Conservation (phyloP, 2,329 filamentous ascomycete species). For the Ambrosiella cleistominuta region DNA sequence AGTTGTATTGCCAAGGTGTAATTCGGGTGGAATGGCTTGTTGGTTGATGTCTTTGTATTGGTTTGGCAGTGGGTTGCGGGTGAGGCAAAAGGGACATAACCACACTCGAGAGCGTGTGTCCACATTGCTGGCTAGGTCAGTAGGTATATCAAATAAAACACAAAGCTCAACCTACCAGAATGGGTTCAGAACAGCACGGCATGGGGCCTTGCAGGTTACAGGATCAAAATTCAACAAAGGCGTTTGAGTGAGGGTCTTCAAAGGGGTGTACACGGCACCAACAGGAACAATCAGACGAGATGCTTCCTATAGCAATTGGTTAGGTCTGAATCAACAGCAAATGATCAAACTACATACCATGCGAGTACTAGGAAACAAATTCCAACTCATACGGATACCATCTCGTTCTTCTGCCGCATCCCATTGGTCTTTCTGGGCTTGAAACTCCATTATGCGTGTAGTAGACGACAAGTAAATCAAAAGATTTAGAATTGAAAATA, state of each 20-base stretch:
- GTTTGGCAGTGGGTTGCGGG: slow-evolving; percentile 62
- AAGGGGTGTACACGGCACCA: slow-evolving; percentile 81
- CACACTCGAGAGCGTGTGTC: slow-evolving; percentile 69
- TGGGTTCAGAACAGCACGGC: slow-evolving; percentile 87
- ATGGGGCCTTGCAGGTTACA: slow-evolving; percentile 90
- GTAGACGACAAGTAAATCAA: not conserved
- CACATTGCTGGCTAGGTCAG: slow-evolving; percentile 43
- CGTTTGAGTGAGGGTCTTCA: slow-evolving; percentile 86
- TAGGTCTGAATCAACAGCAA: slow-evolving; percentile 29
- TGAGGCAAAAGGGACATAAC: slow-evolving; percentile 80
- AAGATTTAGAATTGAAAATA: no score
- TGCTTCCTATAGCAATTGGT: slow-evolving; percentile 47
- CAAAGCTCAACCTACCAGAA: slow-evolving; percentile 51
- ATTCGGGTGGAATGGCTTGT: slow-evolving; percentile 65
- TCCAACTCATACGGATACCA: slow-evolving; percentile 93
- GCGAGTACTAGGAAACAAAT: slow-evolving; percentile 92
- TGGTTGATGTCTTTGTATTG: slow-evolving; percentile 83
- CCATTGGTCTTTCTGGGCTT: slow-evolving; percentile 65
- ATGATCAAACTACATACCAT: slow-evolving; percentile 46
- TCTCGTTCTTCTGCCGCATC: slow-evolving; percentile 91
- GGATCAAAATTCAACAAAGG: slow-evolving; percentile 89
- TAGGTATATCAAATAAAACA: slow-evolving; percentile 2
- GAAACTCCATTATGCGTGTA: not conserved
- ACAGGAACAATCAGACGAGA: slow-evolving; percentile 90
- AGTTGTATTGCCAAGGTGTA: slow-evolving; percentile 70